Evolutionary conservation across 345 rosid species (phyloP).

Genomic region (Syzygium jambos): DNA sequence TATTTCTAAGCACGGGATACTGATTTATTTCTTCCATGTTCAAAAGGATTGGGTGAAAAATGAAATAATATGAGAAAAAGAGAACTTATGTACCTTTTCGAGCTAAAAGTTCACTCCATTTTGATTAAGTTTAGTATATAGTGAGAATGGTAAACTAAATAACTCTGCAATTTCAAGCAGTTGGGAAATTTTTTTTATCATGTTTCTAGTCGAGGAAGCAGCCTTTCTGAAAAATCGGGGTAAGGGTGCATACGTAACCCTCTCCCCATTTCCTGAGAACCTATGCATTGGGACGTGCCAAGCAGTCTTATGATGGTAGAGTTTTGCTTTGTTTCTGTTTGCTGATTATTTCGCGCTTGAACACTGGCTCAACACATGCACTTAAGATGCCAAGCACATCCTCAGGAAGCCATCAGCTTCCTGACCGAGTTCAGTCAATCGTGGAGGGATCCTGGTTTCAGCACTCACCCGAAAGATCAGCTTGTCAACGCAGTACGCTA

Average conservation of each 20-base stretch:
- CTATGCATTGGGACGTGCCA: background rate
- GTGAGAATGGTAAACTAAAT: background rate
- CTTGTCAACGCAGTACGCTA: constrained; percentile 51
- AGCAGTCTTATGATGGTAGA: background rate
- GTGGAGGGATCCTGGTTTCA: constrained; percentile 35
- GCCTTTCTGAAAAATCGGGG: background rate
- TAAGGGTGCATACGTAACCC: background rate
- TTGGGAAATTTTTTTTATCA: background rate
- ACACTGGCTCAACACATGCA: constrained; percentile 64
- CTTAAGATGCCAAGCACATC: constrained; percentile 54
- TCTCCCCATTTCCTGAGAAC: background rate
- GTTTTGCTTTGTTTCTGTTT: background rate
- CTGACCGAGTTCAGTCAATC: constrained; percentile 76
- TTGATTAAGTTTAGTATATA: background rate
- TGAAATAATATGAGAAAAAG: background rate
- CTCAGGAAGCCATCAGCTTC: constrained; percentile 57
- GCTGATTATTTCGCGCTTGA: constrained; percentile 32
- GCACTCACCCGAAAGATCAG: constrained; percentile 42
- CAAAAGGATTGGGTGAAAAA: background rate
- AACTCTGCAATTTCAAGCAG: background rate
- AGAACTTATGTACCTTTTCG: background rate
- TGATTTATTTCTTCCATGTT: background rate
- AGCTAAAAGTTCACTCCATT: background rate
- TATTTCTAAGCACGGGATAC: background rate
- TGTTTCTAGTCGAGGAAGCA: background rate